A percentile compares a stretch with the other conserved stretches of the same genome.
Conservation (phyloP, 2,329 filamentous ascomycete species). For the Coleophoma eucalyptorum region DNA sequence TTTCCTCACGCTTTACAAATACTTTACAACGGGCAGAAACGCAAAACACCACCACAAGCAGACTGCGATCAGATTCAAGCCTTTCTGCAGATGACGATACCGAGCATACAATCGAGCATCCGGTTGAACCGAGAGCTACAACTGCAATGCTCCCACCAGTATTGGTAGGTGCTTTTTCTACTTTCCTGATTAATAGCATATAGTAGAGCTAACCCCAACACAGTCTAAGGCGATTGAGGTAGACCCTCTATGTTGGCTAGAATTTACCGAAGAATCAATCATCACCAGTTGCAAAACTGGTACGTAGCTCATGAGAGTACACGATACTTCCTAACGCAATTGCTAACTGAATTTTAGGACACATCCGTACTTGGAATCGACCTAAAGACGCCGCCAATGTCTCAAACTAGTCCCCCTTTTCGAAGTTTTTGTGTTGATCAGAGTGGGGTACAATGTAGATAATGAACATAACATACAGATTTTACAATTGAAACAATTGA, state of each 20-base stretch:
- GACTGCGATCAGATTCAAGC: constrained; percentile 69
- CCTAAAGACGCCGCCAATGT: constrained; percentile 13
- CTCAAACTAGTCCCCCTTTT: constrained; percentile 8
- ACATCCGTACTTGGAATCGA: constrained; percentile 22
- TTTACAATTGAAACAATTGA: no score
- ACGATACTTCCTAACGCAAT: no score
- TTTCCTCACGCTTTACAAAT: constrained; percentile 45
- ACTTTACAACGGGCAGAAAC: constrained; percentile 56
- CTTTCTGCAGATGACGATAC: constrained; percentile 51
- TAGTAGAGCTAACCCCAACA: neutral
- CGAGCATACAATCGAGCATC: constrained; percentile 63
- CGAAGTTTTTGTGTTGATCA: neutral
- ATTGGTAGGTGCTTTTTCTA: constrained; percentile 52
- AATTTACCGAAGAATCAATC: constrained; percentile 91
- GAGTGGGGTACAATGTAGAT: neutral
- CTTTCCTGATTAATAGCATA: constrained; percentile 14
- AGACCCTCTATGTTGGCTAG: constrained; percentile 84
- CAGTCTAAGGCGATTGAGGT: constrained; percentile 80
- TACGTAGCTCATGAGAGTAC: constrained; percentile 39
- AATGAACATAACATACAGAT: no score
- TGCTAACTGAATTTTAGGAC: constrained; percentile 10
- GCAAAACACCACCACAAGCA: constrained; percentile 53
- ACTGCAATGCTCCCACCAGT: constrained; percentile 89
- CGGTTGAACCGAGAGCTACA: constrained; percentile 78
- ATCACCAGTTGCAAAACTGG: constrained; percentile 89